Base-by-base conservation (phyloP, 108 stramenopile genomes). In the Nitzschia sp. region DNA sequence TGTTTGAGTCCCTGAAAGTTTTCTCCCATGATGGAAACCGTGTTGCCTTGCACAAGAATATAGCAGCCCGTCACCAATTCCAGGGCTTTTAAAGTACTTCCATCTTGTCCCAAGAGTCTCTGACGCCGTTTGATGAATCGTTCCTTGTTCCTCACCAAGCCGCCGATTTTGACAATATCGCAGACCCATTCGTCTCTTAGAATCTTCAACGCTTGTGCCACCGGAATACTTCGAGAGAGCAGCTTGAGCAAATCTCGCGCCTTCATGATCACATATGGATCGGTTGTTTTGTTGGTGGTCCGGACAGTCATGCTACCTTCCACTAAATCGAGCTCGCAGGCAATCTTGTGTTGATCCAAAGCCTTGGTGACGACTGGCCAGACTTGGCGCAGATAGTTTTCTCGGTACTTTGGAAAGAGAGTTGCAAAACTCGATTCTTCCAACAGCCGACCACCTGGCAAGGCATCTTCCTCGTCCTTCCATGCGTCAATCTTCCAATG, bases 111-210 rank as follows among this genome's bases (percentile, higher is more conserved):
- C 6, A 99, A 77, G 45, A 99, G 75, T 30, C 99, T 77, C 68
- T 97, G 96, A 36, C 99, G 78, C 22, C 99, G 87, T 53, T 98
- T 98, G 55, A 99, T 97, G 78, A 99, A 99, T 3, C 98, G 89
- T 76, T 99, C 99, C 80, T 98, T 98, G 75, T 98, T 98, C 28
- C 97, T 86, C 15, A 98, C 98, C 48, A 99, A 63, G 34, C 96
- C 97, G 29, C 99, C 99, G 75, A 99, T 98, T 85, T 99, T 99
- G 69, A 99, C 92, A 63, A 99, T 96, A 71, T 99, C 99, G 59
- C 93, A 91, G 22, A 97, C 85, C 57, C 91, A 84, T 56, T 96
- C 98, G 69, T 99, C 99, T 15, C 97, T 78, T 58, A 99, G 80
- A 53, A 98, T 92, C 59, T 95, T 92, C 27, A 98, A 53, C 5